A percentile compares a stretch with the other conserved stretches of the same genome.
These are phyloP conservation scores for Arctium lappa DNA, from an alignment of 129 eudicot genomes.

Conservation along the genomic window DNA sequence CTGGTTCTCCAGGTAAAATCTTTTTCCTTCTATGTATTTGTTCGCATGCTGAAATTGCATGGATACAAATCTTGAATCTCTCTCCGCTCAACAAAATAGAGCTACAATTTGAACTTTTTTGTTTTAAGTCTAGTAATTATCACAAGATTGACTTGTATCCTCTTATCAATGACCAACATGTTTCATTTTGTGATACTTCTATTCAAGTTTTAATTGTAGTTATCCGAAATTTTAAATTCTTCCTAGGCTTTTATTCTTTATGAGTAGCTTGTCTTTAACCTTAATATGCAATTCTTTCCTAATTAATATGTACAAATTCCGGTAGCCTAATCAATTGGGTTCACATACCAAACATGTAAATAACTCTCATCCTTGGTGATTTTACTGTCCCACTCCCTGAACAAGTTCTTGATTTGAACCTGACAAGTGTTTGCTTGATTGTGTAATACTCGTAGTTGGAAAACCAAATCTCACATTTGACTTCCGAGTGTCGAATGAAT, in stretches of 20 bases:
- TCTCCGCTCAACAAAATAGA: neutral
- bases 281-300: neutral
- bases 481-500: neutral
- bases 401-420: neutral
- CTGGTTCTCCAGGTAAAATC: conserved; percentile 71
- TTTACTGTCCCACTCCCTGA: too few species aligned
- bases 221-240: neutral
- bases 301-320: neutral
- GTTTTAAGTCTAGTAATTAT: neutral
- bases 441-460: neutral
- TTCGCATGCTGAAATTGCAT: neutral
- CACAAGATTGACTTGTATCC: neutral
- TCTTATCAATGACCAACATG: neutral
- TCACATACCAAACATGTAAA: too few species aligned
- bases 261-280: neutral
- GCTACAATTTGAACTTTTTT: neutral
- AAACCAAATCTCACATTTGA: neutral
- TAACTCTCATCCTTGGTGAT: too few species aligned
- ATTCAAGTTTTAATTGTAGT: neutral
- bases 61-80: neutral
- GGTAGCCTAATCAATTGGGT: neutral
- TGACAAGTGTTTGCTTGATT: neutral
- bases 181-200: neutral
- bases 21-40: neutral
- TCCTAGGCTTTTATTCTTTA: neutral